Evolutionary conservation across 129 eudicot genomes (phyloP).

Genomic region (Sambucus nigra): DNA sequence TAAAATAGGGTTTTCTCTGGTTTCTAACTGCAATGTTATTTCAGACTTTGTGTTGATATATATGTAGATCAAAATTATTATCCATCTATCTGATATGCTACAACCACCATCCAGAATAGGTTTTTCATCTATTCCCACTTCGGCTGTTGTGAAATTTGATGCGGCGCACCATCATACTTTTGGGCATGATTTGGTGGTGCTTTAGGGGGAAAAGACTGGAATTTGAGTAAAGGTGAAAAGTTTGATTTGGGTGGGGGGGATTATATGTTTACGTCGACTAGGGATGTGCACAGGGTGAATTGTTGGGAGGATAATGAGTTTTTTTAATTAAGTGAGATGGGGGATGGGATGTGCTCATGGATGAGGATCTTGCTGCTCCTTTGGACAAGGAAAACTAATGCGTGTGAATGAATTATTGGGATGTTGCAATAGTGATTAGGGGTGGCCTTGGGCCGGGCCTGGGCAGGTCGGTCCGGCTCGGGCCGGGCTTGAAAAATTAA

Average conservation of each 20-base stretch:
- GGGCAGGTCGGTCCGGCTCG: too few relatives aligned
- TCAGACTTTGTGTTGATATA: too few relatives aligned
- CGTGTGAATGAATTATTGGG: too few relatives aligned
- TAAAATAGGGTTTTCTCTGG: too few relatives aligned
- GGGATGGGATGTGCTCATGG: slow-evolving; percentile 64
- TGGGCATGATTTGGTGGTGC: slow-evolving; percentile 82
- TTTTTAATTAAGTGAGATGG: slow-evolving; percentile 90
- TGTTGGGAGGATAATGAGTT: slow-evolving; percentile 81
- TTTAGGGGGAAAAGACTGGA: slow-evolving; percentile 80
- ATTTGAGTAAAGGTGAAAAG: slow-evolving; percentile 47
- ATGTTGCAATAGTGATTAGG: too few relatives aligned
- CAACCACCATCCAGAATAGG: too few relatives aligned
- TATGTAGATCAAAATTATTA: too few relatives aligned
- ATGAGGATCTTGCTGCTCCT: slow-evolving; percentile 74
- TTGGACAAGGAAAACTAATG: slow-evolving; percentile 1
- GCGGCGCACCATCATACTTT: slow-evolving; percentile 68
- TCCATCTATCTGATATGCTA: too few relatives aligned
- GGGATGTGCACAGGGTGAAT: slow-evolving; percentile 76
- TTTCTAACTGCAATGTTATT: too few relatives aligned
- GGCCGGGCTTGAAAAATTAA: too few relatives aligned
- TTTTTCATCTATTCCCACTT: slow-evolving; percentile 70
- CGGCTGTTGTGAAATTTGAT: slow-evolving; percentile 58
- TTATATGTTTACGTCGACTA: slow-evolving; percentile 56
- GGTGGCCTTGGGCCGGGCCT: too few relatives aligned
- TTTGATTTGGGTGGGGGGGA: slow-evolving; percentile 58